Conservation (phyloP, 1,284 basidiomycete species). For the Boletus austroedulis region DNA sequence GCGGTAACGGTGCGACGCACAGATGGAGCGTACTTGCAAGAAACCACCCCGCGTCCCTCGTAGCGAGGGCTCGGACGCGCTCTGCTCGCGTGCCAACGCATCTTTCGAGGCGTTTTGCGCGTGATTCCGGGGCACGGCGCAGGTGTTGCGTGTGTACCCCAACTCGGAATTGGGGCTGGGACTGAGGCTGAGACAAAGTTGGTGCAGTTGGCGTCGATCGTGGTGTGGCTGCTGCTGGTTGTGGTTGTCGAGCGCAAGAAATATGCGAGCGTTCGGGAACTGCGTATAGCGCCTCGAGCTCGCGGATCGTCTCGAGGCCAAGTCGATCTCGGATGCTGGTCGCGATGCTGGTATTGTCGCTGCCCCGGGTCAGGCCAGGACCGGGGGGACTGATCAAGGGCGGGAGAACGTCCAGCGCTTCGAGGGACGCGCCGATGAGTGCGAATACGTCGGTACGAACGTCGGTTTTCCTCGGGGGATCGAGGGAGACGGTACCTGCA, state of each 20-base stretch:
- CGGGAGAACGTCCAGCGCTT: conserved; percentile 22
- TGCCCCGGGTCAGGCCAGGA: too few relatives aligned
- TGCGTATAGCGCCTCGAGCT: conserved; percentile 23
- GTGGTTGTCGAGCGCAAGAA: conserved; percentile 1
- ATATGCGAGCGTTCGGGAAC: neutral
- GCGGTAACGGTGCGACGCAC: conserved; percentile 7
- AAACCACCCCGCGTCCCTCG: conserved; percentile 29
- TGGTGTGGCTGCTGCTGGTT: neutral
- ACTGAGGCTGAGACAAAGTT: neutral
- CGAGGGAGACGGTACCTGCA: neutral
- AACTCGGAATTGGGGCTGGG: neutral
- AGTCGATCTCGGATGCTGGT: conserved; percentile 18
- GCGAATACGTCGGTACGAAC: conserved; percentile 22
- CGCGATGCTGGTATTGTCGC: neutral
- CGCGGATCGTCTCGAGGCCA: conserved; percentile 30
- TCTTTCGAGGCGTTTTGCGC: conserved; percentile 8
- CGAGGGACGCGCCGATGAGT: conserved; percentile 23
- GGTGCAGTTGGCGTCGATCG: neutral
- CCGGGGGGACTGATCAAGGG: too few relatives aligned
- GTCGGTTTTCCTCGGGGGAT: conserved; percentile 8
- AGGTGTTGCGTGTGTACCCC: neutral
- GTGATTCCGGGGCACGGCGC: neutral
- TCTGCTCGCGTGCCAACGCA: conserved; percentile 16
- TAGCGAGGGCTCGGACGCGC: conserved; percentile 24
- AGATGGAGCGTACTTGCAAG: conserved; percentile 29